phyloP scores from a whole-genome alignment of 225 moss, liverwort and hornwort genomes.

The Pleurozium schreberi region DNA sequence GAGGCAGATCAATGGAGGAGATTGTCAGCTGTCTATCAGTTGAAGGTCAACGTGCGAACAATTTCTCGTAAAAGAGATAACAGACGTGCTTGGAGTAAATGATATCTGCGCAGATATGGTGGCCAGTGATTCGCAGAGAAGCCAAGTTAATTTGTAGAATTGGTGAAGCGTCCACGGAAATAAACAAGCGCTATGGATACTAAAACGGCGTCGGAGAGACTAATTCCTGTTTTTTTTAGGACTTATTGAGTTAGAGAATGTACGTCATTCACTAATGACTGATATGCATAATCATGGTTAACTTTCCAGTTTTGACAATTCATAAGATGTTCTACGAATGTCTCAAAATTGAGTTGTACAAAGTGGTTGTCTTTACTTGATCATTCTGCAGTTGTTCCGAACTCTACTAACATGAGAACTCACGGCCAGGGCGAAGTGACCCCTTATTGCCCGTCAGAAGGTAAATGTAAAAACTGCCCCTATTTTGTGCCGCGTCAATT shows the following conservation, averaged over 20 bases:
- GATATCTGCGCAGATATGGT: too few relatives aligned
- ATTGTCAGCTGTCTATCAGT: not conserved
- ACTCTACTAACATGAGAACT: too few relatives aligned
- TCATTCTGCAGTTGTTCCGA: not conserved
- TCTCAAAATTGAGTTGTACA: not conserved
- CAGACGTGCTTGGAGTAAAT: not conserved
- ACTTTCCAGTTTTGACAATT: not conserved
- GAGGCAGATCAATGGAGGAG: not conserved
- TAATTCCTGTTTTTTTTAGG: not conserved
- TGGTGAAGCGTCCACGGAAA: not conserved
- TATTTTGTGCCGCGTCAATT: too few relatives aligned
- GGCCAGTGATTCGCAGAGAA: too few relatives aligned
- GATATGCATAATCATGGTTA: not conserved
- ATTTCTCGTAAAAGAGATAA: not conserved
- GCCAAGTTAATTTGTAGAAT: too few relatives aligned
- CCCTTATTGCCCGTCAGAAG: too few relatives aligned
- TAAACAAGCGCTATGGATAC: not conserved
- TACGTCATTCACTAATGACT: not conserved
- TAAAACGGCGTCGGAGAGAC: too few relatives aligned
- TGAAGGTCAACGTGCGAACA: not conserved
- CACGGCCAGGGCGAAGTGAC: too few relatives aligned
- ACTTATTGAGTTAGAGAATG: not conserved
- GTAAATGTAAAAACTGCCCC: too few relatives aligned
- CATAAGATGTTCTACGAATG: not conserved
- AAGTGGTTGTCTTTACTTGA: not conserved